These are phyloP conservation scores for Hippophae rhamnoides DNA, from an alignment of 306 rosid genomes.

Conservation along the genomic window DNA sequence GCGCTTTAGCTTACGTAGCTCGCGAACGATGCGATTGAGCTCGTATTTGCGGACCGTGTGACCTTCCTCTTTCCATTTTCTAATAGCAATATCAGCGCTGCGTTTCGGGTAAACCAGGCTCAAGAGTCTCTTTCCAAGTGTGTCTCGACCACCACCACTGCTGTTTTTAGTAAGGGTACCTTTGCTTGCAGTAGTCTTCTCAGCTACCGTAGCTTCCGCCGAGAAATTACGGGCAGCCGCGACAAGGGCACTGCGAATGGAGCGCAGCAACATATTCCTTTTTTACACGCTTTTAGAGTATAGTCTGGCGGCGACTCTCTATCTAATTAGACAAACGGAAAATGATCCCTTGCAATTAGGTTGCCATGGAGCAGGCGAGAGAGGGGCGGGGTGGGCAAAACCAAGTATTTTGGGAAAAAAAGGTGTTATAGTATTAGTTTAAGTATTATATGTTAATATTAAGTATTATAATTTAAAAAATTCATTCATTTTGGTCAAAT, in stretches of 20 bases:
- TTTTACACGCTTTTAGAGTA: too few relatives aligned
- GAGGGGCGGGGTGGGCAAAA: too few relatives aligned
- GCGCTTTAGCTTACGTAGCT: conserved; percentile 75
- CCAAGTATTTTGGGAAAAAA: too few relatives aligned
- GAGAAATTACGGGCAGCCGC: conserved; percentile 42
- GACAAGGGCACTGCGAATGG: conserved; percentile 29
- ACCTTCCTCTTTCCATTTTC: conserved; percentile 85
- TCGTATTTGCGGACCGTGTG: conserved; percentile 55
- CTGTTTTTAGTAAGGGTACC: background rate
- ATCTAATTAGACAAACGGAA: too few relatives aligned
- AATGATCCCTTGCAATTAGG: too few relatives aligned
- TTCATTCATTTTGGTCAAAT: too few relatives aligned
- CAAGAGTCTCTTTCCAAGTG: conserved; percentile 64
- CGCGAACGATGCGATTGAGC: conserved; percentile 82
- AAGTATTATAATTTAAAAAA: too few relatives aligned
- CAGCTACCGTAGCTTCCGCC: conserved; percentile 19
- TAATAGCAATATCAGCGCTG: conserved; percentile 65
- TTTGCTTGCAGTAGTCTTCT: conserved; percentile 8
- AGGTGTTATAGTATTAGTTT: too few relatives aligned
- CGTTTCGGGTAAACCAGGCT: conserved; percentile 64
- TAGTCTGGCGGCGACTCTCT: too few relatives aligned
- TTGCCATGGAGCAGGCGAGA: too few relatives aligned
- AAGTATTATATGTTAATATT: too few relatives aligned
- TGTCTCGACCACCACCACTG: conserved; percentile 37
- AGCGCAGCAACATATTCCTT: conserved; percentile 32